Evolutionary conservation across 352 stramenopile genomes (phyloP).

Genomic region (Globisporangium iwayamae): DNA sequence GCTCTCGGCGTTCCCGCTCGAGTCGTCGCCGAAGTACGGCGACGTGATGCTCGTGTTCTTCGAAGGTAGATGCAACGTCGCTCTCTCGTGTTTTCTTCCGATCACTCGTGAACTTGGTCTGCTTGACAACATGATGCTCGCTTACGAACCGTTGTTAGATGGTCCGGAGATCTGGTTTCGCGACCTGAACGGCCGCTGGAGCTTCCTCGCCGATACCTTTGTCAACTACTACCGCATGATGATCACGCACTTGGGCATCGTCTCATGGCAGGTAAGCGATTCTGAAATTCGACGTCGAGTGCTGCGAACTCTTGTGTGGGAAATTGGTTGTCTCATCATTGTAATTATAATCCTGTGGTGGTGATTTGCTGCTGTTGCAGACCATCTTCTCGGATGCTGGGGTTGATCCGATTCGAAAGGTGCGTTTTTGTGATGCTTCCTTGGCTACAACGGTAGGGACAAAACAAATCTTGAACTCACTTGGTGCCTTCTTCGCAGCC

Average conservation of each 20-base stretch:
- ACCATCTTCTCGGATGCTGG: constrained; percentile 61
- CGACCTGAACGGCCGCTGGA: constrained; percentile 54
- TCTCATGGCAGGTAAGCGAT: constrained; percentile 60
- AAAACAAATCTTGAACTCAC: neutral
- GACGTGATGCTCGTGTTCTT: constrained; percentile 52
- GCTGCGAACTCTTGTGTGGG: neutral
- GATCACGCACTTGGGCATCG: constrained; percentile 69
- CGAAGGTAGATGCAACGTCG: constrained; percentile 21
- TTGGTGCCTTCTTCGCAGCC: constrained; percentile 25
- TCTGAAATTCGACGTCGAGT: neutral
- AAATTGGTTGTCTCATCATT: neutral
- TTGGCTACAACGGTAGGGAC: too few species aligned
- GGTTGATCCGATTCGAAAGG: constrained; percentile 54
- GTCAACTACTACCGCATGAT: constrained; percentile 83
- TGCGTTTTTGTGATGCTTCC: constrained; percentile 12
- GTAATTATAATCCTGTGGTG: neutral
- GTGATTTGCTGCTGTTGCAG: constrained; percentile 15
- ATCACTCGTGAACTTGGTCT: too few species aligned
- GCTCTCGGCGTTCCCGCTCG: constrained; percentile 42
- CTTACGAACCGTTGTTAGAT: constrained; percentile 19
- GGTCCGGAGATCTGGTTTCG: constrained; percentile 62
- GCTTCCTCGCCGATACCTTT: constrained; percentile 67
- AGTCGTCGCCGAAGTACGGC: constrained; percentile 57
- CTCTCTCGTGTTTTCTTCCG: neutral
- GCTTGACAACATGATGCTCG: neutral